These are phyloP conservation scores for Solanum chacoense DNA, from an alignment of 305 asterid genomes.

Conservation along the genomic window DNA sequence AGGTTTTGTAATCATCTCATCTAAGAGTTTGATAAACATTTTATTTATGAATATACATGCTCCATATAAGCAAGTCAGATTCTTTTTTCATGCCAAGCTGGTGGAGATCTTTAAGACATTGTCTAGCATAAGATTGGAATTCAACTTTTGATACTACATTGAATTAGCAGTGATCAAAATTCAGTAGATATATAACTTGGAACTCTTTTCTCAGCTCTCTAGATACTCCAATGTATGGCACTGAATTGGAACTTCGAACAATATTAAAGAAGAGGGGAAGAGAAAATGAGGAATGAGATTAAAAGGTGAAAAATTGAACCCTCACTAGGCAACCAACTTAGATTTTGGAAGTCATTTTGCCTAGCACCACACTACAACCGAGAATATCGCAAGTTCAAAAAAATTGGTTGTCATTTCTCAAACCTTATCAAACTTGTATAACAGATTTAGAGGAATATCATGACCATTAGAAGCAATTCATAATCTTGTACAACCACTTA, in stretches of 20 bases:
- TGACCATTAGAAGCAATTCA: background rate
- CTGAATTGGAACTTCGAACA: background rate
- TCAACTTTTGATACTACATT: background rate
- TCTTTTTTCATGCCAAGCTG: background rate
- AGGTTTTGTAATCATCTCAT: background rate
- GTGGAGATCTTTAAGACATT: background rate
- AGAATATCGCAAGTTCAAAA: background rate
- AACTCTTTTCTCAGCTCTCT: background rate
- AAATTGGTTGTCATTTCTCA: background rate
- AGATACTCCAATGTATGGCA: background rate
- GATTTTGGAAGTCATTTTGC: background rate
- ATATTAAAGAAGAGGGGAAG: background rate
- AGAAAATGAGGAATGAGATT: background rate
- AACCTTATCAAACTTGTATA: background rate
- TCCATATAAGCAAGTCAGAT: background rate
- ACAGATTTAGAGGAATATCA: background rate
- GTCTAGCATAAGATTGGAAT: background rate
- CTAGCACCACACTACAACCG: background rate
- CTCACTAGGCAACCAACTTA: background rate
- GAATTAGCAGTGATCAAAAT: background rate
- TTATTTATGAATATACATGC: background rate
- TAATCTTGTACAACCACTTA: background rate
- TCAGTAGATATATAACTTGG: background rate
- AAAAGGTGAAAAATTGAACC: background rate
- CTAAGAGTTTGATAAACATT: background rate